A percentile compares a stretch with the other conserved stretches of the same genome.
These are phyloP conservation scores for Yamadazyma kanchanaburiensis DNA, from an alignment of 1,139 yeast species.

Conservation along the genomic window DNA sequence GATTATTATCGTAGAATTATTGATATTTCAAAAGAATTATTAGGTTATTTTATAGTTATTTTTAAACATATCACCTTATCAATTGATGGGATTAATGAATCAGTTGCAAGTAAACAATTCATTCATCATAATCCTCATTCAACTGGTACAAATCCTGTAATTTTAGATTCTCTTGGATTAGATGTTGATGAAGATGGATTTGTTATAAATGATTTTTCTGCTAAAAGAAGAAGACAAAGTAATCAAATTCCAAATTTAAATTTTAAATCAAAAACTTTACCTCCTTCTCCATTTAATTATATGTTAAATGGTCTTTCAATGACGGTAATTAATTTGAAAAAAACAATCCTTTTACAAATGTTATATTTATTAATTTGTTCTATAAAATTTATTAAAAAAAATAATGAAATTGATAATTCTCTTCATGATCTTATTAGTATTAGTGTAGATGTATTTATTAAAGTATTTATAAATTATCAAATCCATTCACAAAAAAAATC, in stretches of 20 bases:
- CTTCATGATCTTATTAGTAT: slow-evolving; percentile 20
- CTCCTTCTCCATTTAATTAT: slow-evolving; percentile 39
- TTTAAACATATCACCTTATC: slow-evolving; percentile 30
- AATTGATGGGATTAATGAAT: slow-evolving; percentile 5
- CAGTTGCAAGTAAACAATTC: slow-evolving; percentile 9
- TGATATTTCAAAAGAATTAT: slow-evolving; percentile 37
- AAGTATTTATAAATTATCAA: slow-evolving; percentile 37
- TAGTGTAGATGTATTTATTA: slow-evolving; percentile 36
- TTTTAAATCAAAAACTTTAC: slow-evolving; percentile 24
- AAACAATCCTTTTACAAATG: slow-evolving; percentile 44
- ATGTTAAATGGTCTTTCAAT: slow-evolving; percentile 45
- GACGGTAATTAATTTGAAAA: slow-evolving; percentile 45
- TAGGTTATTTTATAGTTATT: slow-evolving; percentile 36
- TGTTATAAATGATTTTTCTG: slow-evolving; percentile 46
- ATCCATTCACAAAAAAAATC: slow-evolving; percentile 16
- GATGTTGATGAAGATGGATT: slow-evolving; percentile 47
- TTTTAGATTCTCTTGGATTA: slow-evolving; percentile 29
- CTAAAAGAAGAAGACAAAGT: slow-evolving; percentile 29
- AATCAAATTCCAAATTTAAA: slow-evolving; percentile 9
- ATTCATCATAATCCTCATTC: slow-evolving; percentile 19
- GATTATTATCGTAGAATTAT: slow-evolving; percentile 35
- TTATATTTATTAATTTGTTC: slow-evolving; percentile 41
- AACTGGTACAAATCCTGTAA: slow-evolving; percentile 22
- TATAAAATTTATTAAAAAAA: slow-evolving; percentile 30
- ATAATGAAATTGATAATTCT: slow-evolving; percentile 15